These are phyloP conservation scores for Babesia bovis DNA, from an alignment of 169 alveolate genomes.

Conservation along the genomic window DNA sequence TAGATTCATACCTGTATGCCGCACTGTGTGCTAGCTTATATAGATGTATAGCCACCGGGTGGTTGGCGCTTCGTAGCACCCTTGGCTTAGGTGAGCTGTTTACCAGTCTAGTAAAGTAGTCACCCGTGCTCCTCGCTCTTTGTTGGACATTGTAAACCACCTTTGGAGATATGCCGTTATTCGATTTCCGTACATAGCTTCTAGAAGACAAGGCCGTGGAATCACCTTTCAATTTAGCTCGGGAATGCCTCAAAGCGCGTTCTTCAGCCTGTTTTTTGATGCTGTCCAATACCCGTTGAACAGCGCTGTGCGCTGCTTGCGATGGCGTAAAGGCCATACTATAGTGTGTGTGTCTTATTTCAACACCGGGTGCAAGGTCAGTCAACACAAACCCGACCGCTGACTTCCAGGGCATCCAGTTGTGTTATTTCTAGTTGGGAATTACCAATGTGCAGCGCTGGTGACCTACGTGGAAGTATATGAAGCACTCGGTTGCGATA, in stretches of 20 bases:
- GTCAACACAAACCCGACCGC: slow-evolving; percentile 31
- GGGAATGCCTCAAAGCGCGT: slow-evolving; percentile 21
- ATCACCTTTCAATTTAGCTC: slow-evolving; percentile 1
- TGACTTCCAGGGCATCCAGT: slow-evolving; percentile 56
- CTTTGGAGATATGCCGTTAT: neutral
- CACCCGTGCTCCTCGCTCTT: slow-evolving; percentile 1
- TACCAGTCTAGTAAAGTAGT: slow-evolving; percentile 58
- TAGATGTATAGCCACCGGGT: slow-evolving; percentile 62
- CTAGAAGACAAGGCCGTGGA: neutral
- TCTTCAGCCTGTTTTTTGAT: slow-evolving; percentile 30
- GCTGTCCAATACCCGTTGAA: slow-evolving; percentile 22
- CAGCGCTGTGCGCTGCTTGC: slow-evolving; percentile 15
- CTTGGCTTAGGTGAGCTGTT: slow-evolving; percentile 67
- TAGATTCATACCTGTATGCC: slow-evolving; percentile 39
- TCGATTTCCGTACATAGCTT: neutral
- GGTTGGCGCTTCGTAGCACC: slow-evolving; percentile 52
- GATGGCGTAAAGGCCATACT: slow-evolving; percentile 31
- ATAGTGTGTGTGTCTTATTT: too few relatives aligned
- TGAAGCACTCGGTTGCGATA: slow-evolving; percentile 72
- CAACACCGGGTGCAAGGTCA: neutral
- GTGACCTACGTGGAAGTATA: slow-evolving; percentile 72
- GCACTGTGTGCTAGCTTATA: slow-evolving; percentile 60
- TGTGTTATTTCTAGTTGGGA: slow-evolving; percentile 34
- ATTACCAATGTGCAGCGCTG: neutral
- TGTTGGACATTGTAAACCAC: neutral